Base-by-base conservation (phyloP, 805 yeast genomes). In the Wickerhamiella brachini region DNA sequence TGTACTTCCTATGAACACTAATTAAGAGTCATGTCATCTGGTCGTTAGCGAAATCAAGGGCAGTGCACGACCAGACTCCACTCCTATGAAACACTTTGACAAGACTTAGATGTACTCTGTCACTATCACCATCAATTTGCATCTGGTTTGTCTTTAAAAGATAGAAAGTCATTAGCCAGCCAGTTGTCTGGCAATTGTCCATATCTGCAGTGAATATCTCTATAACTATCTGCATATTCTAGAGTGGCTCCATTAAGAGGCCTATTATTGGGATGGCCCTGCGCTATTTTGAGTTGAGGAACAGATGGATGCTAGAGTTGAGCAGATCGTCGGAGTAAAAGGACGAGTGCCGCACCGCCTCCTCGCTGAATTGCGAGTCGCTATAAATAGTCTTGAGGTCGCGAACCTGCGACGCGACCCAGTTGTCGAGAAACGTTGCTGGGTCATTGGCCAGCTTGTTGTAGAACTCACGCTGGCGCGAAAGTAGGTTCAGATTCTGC, bases 331-430 rank as follows among this genome's bases (percentile, higher is more conserved):
- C 89, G 44, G 80, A 78, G 67, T 84, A 93, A 67, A 83, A 93
- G 17, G 80, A 79, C 2, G 95, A 79, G 60, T 83, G 77, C 69
- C 98, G 79, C 5, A 87, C 95, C 20, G 78, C 72, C 63, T 89
- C 97, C 68, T 90, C 97, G 62, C 81, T 81, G 67, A 81, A 84
- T 9, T 89, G 90, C 59, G 85, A 93, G 59, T 93, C 97, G 57
- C 95, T 88, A 53, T 87, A 77, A 56, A 93, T 73, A 13, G 90
- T 84, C 68, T 84, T 88, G 61, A 93, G 73, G 47, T 90, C 85
- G 53, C 87, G 85, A 15, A 87, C 73, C 65, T 93, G 95, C 44
- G 87, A 81, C 44, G 80, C 83, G 54, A 81, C 71, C 77, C 95
- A 85, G 49, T 78, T 74, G 51, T 81, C 72, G 57, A 93, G 68